Evolutionary conservation across 495 filamentous ascomycete species (phyloP), one percentile per base, ranked within the genome.

Genomic region (Cenococcum geophilum): DNA sequence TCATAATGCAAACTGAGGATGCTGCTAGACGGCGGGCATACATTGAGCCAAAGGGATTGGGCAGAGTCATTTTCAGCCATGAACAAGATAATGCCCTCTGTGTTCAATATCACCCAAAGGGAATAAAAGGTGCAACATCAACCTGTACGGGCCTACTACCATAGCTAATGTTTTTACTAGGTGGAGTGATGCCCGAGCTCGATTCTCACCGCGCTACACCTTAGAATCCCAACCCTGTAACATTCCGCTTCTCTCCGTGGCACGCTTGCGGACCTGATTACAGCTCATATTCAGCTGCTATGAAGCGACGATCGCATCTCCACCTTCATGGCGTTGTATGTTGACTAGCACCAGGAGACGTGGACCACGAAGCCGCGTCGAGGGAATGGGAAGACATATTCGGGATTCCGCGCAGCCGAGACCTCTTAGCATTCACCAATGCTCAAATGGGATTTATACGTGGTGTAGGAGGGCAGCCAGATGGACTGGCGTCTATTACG

Each of bases 81-180:
- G 63, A 67, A 32, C 50, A 66, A 18, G 63, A 61, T 14, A 65
- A 64, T 23, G 48, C 50, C 12, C 40, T 61, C 5, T 64, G 61
- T 22, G 63, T 64, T 40, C 70, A 72, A 23, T 72, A 72, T 60
- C 70, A 72, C 55, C 70, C 70, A 1, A 72, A 69, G 42, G 70
- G 70, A 12, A 67, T 72, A 23, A 67, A 65, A 60, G 69, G 69
- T 66, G 14, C 32, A 58, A 11, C 32, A 14, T 14, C 8, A 14
- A 18, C 35, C 32, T 35, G 16, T 14, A 34, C 21, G 23, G 14
- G 6, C 37, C n/a, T 25, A 1, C 32, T 56, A 37, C 34, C 32
- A 40, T 37, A 18, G 12, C 54, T 5, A 34, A n/a, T 60, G 11
- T 32, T 6, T 6, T 32, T 6, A 32, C 6, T 32, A 69, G 69